Conservation (phyloP, 2,329 filamentous ascomycete species). For the Fusarium coicis region DNA sequence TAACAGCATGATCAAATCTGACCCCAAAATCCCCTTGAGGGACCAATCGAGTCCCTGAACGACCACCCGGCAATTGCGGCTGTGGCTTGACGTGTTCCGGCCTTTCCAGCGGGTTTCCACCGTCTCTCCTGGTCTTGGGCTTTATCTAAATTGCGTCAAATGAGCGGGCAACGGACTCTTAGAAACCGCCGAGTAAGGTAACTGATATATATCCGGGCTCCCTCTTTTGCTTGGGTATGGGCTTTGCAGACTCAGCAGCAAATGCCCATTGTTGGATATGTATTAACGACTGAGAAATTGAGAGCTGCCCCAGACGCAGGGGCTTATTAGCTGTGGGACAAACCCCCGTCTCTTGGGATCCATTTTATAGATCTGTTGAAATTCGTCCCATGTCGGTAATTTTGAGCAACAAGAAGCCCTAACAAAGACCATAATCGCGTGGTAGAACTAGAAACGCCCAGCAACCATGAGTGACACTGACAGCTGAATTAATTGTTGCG, state of each 20-base stretch:
- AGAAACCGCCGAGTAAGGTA: not conserved
- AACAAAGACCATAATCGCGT: slow-evolving; percentile 19
- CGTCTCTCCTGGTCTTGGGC: not conserved
- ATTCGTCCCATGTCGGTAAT: slow-evolving; percentile 31
- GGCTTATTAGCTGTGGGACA: slow-evolving; percentile 45
- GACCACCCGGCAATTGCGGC: slow-evolving; percentile 18
- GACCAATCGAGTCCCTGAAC: slow-evolving; percentile 18
- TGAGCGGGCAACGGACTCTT: slow-evolving; percentile 1
- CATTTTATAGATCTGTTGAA: slow-evolving; percentile 36
- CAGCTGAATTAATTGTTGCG: slow-evolving; percentile 19
- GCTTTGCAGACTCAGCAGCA: not conserved
- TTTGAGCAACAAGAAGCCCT: slow-evolving; percentile 10
- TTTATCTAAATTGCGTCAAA: slow-evolving; percentile 18
- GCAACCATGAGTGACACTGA: slow-evolving; percentile 31
- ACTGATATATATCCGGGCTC: not conserved
- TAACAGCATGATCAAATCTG: slow-evolving; percentile 28
- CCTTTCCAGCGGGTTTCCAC: slow-evolving; percentile 30
- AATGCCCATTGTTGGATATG: not conserved
- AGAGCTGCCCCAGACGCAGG: slow-evolving; percentile 38
- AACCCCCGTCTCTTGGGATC: slow-evolving; percentile 31
- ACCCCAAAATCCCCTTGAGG: slow-evolving; percentile 15
- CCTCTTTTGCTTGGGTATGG: not conserved
- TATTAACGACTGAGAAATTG: slow-evolving; percentile 15
- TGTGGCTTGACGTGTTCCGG: slow-evolving; percentile 42
- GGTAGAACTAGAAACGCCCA: slow-evolving; percentile 29